Percentiles rank a stretch among this genome's conserved stretches.
phyloP scores from a whole-genome alignment of 768 basidiomycete genomes.

The Amanita subjunquillea region DNA sequence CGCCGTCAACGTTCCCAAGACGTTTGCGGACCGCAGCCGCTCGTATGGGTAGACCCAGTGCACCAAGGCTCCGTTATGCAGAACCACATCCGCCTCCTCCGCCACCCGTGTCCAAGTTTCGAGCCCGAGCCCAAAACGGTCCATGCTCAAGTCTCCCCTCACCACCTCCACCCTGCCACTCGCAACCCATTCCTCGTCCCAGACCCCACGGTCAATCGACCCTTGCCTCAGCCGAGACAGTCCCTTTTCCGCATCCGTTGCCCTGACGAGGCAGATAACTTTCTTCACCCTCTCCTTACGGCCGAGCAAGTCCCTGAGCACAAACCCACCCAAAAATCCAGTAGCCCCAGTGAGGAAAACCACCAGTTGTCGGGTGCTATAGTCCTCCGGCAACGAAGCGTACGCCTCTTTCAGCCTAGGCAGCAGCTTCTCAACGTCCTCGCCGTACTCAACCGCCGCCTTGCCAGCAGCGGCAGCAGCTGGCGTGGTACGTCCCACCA shows the following conservation, averaged over 20 bases:
- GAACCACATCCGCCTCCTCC: slow-evolving; percentile 65
- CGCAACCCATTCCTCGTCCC: slow-evolving; percentile 78
- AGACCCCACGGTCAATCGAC: slow-evolving; percentile 71
- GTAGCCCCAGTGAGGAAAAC: slow-evolving; percentile 96
- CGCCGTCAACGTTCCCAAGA: slow-evolving; percentile 80
- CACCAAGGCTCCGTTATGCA: slow-evolving; percentile 97
- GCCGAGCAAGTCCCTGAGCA: slow-evolving; percentile 70
- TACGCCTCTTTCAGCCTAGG: slow-evolving; percentile 52
- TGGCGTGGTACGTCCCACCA: slow-evolving; percentile 4
- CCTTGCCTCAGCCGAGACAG: slow-evolving; percentile 61
- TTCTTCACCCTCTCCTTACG: slow-evolving; percentile 57
- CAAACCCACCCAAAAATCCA: slow-evolving; percentile 92
- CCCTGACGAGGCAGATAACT: slow-evolving; percentile 90
- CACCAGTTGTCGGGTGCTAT: slow-evolving; percentile 43
- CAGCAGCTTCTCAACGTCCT: slow-evolving; percentile 62
- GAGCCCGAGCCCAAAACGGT: slow-evolving; percentile 61
- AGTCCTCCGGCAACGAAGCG: slow-evolving; percentile 46
- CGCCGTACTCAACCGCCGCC: slow-evolving; percentile 45
- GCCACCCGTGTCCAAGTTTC: slow-evolving; percentile 59
- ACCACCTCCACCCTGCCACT: slow-evolving; percentile 67
- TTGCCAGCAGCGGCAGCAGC: slow-evolving; percentile 11
- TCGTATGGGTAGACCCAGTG: slow-evolving; percentile 99
- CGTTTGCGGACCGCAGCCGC: slow-evolving; percentile 84
- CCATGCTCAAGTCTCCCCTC: slow-evolving; percentile 71
- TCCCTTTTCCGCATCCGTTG: slow-evolving; percentile 48